phyloP scores from a whole-genome alignment of 2,329 filamentous ascomycete species.

The Coniosporium tulheliwenetii region DNA sequence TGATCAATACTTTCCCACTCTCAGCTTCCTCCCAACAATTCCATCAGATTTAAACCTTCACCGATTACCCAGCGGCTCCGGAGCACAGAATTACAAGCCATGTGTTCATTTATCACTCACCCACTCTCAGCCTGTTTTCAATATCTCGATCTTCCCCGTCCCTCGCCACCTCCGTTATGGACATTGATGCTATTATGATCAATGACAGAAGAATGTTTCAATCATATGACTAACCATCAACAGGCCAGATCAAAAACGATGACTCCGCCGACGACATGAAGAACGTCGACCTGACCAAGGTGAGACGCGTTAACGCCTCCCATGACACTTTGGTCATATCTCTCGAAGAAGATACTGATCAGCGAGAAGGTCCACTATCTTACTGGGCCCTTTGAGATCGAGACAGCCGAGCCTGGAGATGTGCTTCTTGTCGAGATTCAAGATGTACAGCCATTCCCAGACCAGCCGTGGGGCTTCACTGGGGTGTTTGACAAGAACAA shows the following conservation, averaged over 20 bases:
- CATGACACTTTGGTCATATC: conserved; percentile 41
- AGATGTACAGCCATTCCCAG: conserved; percentile 77
- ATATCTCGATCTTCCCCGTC: too few relatives aligned
- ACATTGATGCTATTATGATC: too few relatives aligned
- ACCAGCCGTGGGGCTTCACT: conserved; percentile 82
- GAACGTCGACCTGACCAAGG: conserved; percentile 64
- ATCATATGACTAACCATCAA: conserved; percentile 22
- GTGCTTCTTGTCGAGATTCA: conserved; percentile 79
- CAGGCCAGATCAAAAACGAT: conserved; percentile 73
- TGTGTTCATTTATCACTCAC: too few relatives aligned
- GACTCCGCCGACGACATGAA: conserved; percentile 80
- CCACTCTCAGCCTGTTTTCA: too few relatives aligned
- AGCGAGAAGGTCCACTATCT: conserved; percentile 58
- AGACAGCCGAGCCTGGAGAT: conserved; percentile 72
- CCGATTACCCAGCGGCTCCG: too few relatives aligned
- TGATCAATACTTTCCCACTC: too few relatives aligned
- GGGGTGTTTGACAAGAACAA: conserved; percentile 68
- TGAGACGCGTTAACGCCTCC: conserved; percentile 34
- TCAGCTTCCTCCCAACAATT: too few relatives aligned
- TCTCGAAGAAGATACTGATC: conserved; percentile 23
- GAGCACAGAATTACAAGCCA: too few relatives aligned
- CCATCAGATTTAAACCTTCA: too few relatives aligned
- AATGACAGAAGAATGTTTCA: too few relatives aligned
- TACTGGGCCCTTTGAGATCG: conserved; percentile 76
- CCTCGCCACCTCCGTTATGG: too few relatives aligned